These are phyloP conservation scores for Vigna nakashimae DNA, from an alignment of 306 rosid genomes.

Conservation along the genomic window DNA sequence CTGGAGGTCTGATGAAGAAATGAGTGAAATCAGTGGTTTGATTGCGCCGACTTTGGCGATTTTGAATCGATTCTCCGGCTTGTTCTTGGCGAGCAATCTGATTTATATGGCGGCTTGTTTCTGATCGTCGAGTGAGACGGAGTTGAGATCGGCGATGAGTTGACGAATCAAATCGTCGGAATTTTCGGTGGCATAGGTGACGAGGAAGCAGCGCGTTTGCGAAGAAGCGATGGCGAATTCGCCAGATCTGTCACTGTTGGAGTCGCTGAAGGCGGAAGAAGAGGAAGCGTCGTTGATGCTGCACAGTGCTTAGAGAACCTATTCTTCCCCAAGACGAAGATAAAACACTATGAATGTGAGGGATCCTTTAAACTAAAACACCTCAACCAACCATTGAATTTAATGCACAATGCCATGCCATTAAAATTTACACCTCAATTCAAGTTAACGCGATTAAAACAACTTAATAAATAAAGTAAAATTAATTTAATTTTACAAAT, in stretches of 20 bases:
- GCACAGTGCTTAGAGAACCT: too few species aligned
- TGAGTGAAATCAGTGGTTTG: conserved; percentile 72
- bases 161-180: conserved; percentile 80
- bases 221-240: conserved; percentile 77
- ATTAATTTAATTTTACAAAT: too few species aligned
- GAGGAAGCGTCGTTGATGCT: conserved; percentile 65
- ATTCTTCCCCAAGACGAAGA: too few species aligned
- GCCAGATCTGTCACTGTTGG: conserved; percentile 94
- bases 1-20: conserved; percentile 75
- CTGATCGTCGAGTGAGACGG: conserved; percentile 77
- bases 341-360: too few species aligned
- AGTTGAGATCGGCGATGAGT: conserved; percentile 71
- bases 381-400: too few species aligned
- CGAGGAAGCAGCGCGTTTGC: conserved; percentile 62
- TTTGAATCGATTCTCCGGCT: conserved; percentile 78
- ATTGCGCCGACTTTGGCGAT: conserved; percentile 84
- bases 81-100: conserved; percentile 89
- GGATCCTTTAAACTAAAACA: too few species aligned
- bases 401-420: too few species aligned
- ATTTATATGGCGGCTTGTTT: conserved; percentile 96
- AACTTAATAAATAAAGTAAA: too few species aligned
- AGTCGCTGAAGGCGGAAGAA: conserved; percentile 90
- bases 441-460: too few species aligned
- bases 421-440: too few species aligned
- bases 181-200: conserved; percentile 78